These are phyloP conservation scores for Rhinocladiella mackenziei DNA, from an alignment of 2,329 filamentous ascomycete species.

Conservation along the genomic window DNA sequence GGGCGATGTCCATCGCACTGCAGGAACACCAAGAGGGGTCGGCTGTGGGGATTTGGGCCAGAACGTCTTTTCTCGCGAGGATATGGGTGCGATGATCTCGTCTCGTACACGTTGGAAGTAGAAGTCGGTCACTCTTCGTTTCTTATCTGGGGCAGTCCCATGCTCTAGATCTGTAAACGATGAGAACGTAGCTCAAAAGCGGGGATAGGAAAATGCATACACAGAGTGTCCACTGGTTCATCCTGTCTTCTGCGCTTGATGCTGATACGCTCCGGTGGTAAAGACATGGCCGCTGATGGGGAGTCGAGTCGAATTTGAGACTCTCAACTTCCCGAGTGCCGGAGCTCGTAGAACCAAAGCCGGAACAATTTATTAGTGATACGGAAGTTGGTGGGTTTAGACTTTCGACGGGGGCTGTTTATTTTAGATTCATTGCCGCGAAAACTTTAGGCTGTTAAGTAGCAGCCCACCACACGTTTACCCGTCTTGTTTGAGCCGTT, in stretches of 20 bases:
- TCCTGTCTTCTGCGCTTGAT: slow-evolving; percentile 57
- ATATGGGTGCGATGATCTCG: slow-evolving; percentile 16
- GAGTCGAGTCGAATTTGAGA: not conserved
- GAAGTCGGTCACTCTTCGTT: slow-evolving; percentile 48
- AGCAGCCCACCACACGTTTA: too few relatives aligned
- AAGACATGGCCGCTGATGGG: slow-evolving; percentile 37
- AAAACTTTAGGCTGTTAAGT: too few relatives aligned
- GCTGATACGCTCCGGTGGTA: slow-evolving; percentile 49
- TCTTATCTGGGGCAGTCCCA: slow-evolving; percentile 40
- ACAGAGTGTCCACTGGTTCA: slow-evolving; percentile 53
- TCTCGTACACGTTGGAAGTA: slow-evolving; percentile 43
- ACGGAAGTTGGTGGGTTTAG: too few relatives aligned
- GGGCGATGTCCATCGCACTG: slow-evolving; percentile 41
- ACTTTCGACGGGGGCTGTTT: too few relatives aligned
- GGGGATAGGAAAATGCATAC: slow-evolving; percentile 33
- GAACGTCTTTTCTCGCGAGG: slow-evolving; percentile 10
- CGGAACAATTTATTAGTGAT: too few relatives aligned
- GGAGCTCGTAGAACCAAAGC: too few relatives aligned
- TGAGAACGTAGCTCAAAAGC: slow-evolving; percentile 5
- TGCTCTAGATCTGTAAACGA: slow-evolving; percentile 42
- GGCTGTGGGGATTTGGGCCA: slow-evolving; percentile 23
- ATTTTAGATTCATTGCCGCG: too few relatives aligned
- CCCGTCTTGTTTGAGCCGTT: too few relatives aligned
- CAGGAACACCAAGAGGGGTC: slow-evolving; percentile 34
- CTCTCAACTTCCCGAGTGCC: too few relatives aligned